Conservation (phyloP, 2,329 filamentous ascomycete species). For the Fusarium avenaceum region DNA sequence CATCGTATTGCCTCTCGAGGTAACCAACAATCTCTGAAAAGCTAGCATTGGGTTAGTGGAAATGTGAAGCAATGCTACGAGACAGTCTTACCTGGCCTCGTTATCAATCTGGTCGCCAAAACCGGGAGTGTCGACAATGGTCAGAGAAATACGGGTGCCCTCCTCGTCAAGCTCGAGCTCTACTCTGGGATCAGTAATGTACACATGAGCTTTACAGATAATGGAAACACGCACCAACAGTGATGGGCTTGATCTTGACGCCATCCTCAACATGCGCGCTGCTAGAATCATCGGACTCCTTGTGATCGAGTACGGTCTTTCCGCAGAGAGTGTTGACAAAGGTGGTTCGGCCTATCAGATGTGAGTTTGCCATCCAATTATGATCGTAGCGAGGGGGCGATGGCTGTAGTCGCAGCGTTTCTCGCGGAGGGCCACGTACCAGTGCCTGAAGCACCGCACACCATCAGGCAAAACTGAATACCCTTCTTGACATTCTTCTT, state of each 20-base stretch:
- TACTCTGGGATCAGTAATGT: conserved; percentile 54
- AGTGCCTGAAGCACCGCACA: conserved; percentile 98
- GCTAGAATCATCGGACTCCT: conserved; percentile 91
- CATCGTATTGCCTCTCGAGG: conserved; percentile 99
- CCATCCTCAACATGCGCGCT: conserved; percentile 94
- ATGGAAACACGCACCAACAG: conserved; percentile 77
- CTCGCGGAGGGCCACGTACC: conserved; percentile 69
- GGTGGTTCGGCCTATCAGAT: conserved; percentile 85
- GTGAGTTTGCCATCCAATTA: conserved; percentile 41
- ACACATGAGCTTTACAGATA: conserved; percentile 40
- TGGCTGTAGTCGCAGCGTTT: conserved; percentile 28
- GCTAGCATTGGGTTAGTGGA: conserved; percentile 61
- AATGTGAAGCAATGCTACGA: background rate
- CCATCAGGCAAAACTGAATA: conserved; percentile 99
- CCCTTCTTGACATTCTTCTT: conserved; percentile 99
- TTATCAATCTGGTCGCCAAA: conserved; percentile 99
- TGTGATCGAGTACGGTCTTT: conserved; percentile 89
- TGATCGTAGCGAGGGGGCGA: conserved; percentile 26
- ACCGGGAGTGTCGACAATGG: conserved; percentile 97
- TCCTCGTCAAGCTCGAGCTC: conserved; percentile 98
- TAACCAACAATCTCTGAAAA: conserved; percentile 98
- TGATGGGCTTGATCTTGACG: conserved; percentile 98
- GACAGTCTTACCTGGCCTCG: conserved; percentile 82
- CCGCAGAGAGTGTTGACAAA: conserved; percentile 99
- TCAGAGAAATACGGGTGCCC: conserved; percentile 96